These are phyloP conservation scores for Cordyceps fumosorosea DNA, from an alignment of 2,329 filamentous ascomycete species.

Conservation along the genomic window DNA sequence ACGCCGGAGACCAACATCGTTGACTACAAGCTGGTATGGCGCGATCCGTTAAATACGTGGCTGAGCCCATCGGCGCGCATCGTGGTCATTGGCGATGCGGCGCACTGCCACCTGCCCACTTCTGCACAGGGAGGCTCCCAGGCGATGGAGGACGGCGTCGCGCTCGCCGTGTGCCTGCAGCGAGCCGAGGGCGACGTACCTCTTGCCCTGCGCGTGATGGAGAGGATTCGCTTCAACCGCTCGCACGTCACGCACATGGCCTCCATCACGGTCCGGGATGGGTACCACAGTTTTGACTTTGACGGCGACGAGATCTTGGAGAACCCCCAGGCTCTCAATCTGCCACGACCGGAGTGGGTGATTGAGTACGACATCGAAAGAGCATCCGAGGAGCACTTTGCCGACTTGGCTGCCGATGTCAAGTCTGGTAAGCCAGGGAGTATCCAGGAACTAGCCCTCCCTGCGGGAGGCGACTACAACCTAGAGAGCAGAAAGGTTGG, in stretches of 20 bases:
- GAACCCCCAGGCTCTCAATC: neutral
- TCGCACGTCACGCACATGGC: neutral
- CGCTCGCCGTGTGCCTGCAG: constrained; percentile 29
- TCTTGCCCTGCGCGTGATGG: neutral
- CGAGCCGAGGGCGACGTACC: constrained; percentile 16
- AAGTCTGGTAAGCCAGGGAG: neutral
- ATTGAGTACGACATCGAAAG: neutral
- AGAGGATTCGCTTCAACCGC: neutral
- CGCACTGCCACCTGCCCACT: constrained; percentile 34
- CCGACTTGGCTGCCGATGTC: neutral
- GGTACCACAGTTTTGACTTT: neutral
- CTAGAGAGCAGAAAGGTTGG: neutral
- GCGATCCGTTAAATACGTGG: constrained; percentile 17
- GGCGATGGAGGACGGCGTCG: constrained; percentile 35
- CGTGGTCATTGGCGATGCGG: constrained; percentile 34
- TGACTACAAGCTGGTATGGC: neutral
- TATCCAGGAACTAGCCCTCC: neutral
- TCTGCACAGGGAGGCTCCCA: constrained; percentile 34
- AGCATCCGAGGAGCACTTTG: neutral
- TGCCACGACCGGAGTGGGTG: neutral
- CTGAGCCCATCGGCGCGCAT: constrained; percentile 28
- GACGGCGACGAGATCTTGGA: neutral
- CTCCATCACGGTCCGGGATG: neutral
- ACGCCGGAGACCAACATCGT: neutral
- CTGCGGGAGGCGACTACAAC: neutral